A percentile compares a stretch with the other conserved stretches of the same genome.
Evolutionary conservation across 805 yeast species (phyloP).

Genomic region (Pichia kluyveri): DNA sequence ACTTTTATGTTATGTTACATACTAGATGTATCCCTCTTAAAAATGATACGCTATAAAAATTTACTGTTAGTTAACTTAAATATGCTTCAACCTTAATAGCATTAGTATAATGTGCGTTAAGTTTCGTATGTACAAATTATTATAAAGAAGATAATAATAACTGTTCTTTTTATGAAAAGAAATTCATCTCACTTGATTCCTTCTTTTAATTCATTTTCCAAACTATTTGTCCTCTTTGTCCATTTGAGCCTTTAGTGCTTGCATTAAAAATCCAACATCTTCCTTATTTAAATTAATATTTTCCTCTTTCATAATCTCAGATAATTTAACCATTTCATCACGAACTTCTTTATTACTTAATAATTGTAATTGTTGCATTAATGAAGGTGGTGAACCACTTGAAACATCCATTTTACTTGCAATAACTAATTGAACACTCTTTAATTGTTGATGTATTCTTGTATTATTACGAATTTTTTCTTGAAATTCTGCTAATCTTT

Average conservation of each 20-base stretch:
- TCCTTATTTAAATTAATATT: slow-evolving; percentile 18
- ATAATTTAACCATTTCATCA: slow-evolving; percentile 14
- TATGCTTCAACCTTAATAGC: no score
- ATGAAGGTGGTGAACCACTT: slow-evolving; percentile 9
- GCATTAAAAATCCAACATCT: slow-evolving; percentile 20
- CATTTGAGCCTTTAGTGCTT: slow-evolving; percentile 15
- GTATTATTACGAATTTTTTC: slow-evolving; percentile 3
- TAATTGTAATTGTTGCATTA: slow-evolving; percentile 21
- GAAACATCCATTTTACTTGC: slow-evolving; percentile 6
- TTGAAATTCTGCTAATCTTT: slow-evolving; percentile 1
- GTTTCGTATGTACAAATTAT: no score
- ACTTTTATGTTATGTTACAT: no score
- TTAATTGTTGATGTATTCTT: slow-evolving; percentile 1
- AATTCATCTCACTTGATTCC: no score
- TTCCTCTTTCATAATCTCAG: slow-evolving; percentile 14
- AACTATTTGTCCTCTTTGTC: not conserved
- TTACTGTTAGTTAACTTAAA: no score
- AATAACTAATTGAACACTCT: slow-evolving; percentile 5
- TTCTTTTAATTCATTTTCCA: not conserved
- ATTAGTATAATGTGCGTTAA: no score
- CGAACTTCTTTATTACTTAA: slow-evolving; percentile 23
- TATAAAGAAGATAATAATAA: no score
- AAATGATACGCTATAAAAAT: no score
- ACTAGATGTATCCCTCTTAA: no score
- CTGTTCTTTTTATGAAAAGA: no score